Evolutionary conservation across 129 eudicot species (phyloP), one percentile per base, ranked within the genome.

Genomic region (Tagetes erecta): DNA sequence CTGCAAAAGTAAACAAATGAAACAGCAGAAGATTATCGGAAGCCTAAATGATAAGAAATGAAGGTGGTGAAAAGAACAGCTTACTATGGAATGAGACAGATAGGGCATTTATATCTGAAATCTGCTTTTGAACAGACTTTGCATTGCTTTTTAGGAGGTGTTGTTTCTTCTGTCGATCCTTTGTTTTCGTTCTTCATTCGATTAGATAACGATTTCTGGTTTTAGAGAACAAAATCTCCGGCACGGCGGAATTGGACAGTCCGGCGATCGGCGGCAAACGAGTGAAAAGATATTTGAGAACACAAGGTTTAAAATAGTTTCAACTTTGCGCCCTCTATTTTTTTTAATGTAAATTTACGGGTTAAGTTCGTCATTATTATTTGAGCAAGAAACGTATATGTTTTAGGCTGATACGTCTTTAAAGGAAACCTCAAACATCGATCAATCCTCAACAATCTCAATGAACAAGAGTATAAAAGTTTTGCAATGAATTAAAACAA

Each of bases 91-190:
- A 85, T 71, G 64, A 90, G 74, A 69, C 96, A 90, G 34, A 67
- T 0, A 14, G 96, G 96, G 39, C 96, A 90, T 76, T 90, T 90
- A 88, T 90, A 90, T 52, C 83, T 90, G 10, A 92, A 90, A 37
- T 79, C 82, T 44, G 96, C 90, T 41, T 83, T 79, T 31, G 81
- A 83, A 64, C 96, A 90, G 13, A 90, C 86, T 60, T 78, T 52
- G 69, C 96, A 90, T 56, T 27, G 14, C 8, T 76, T 83, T 66
- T 71, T 81, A 1, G 84, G 75, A 41, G 75, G n/a, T 58, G 63
- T 10, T 58, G 31, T 8, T 58, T 27, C 38, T 46, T 39, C 37
- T 46, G 59, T 68, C 37, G 51, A 39, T 50, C 45, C 68, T 34
- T 30, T 77, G 33, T 6, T 46, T 41, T 42, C 53, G 30, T 65